Conservation (phyloP, 805 yeast species). For the Candida verbasci region DNA sequence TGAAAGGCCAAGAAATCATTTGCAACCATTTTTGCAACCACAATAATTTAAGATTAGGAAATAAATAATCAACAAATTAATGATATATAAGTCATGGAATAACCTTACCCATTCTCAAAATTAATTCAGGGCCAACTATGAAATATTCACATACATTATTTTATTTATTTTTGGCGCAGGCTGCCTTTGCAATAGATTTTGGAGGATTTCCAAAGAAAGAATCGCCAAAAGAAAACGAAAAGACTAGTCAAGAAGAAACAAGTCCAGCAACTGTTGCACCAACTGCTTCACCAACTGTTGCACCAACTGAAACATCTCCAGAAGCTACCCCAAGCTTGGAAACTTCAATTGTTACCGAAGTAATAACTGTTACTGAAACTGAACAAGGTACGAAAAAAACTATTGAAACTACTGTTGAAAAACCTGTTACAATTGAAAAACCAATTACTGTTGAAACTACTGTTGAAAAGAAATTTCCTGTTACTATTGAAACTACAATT, state of each 20-base stretch:
- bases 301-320: neutral
- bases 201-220: neutral
- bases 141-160: neutral
- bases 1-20: too few relatives aligned
- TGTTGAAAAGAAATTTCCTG: neutral
- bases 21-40: neutral
- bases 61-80: neutral
- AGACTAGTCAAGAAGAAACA: too few relatives aligned
- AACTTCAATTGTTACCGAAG: too few relatives aligned
- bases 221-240: neutral
- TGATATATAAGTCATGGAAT: neutral
- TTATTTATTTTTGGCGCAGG: neutral
- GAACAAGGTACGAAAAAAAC: neutral
- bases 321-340: neutral
- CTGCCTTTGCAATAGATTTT: constrained; percentile 2
- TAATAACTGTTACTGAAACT: neutral
- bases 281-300: neutral
- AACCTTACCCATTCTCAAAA: too few relatives aligned
- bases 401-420: constrained; percentile 2
- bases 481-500: constrained; percentile 1
- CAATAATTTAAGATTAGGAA: neutral
- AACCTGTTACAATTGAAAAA: neutral
- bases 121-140: too few relatives aligned
- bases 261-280: neutral
- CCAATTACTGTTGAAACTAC: constrained; percentile 3